Evolutionary conservation across 2,329 filamentous ascomycete genomes (phyloP).

Genomic region (Phyllosticta citribraziliensis): DNA sequence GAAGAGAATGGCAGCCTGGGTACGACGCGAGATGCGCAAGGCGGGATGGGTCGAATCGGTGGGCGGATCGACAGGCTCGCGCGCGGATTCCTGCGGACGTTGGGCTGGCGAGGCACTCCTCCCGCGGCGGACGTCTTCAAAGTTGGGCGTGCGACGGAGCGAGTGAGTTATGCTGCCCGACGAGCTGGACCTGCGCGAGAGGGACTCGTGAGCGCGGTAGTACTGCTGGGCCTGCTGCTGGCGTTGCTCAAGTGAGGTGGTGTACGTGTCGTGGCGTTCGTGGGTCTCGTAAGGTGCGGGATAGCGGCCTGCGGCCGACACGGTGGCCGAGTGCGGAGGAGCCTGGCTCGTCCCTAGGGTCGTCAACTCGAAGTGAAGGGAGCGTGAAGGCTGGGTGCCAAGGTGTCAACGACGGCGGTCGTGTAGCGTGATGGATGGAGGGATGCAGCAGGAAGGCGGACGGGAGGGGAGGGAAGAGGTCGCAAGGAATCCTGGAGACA

Average conservation of each 20-base stretch:
- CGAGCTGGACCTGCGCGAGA: constrained; percentile 42
- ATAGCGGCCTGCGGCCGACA: constrained; percentile 17
- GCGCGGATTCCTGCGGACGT: constrained; percentile 11
- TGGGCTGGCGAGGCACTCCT: constrained; percentile 28
- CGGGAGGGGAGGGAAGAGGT: background rate
- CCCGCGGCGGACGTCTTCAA: constrained; percentile 33
- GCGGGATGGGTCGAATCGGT: constrained; percentile 39
- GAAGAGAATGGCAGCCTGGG: constrained; percentile 83
- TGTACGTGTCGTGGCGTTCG: constrained; percentile 26
- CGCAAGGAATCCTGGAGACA: constrained; percentile 7
- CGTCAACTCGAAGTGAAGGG: constrained; percentile 7
- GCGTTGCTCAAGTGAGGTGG: constrained; percentile 32
- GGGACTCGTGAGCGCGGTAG: constrained; percentile 25
- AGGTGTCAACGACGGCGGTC: background rate
- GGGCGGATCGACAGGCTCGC: constrained; percentile 20
- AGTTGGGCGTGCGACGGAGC: constrained; percentile 44
- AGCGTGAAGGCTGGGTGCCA: constrained; percentile 1
- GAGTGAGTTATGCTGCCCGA: constrained; percentile 40
- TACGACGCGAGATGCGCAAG: constrained; percentile 68
- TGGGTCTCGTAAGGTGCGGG: constrained; percentile 28
- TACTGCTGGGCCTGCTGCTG: constrained; percentile 30
- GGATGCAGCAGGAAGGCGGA: constrained; percentile 2
- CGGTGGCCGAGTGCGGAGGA: constrained; percentile 15
- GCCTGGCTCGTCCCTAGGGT: constrained; percentile 4
- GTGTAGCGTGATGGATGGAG: background rate